These are phyloP conservation scores for Talaromyces atroroseus DNA, from an alignment of 2,329 filamentous ascomycete species.

Conservation along the genomic window DNA sequence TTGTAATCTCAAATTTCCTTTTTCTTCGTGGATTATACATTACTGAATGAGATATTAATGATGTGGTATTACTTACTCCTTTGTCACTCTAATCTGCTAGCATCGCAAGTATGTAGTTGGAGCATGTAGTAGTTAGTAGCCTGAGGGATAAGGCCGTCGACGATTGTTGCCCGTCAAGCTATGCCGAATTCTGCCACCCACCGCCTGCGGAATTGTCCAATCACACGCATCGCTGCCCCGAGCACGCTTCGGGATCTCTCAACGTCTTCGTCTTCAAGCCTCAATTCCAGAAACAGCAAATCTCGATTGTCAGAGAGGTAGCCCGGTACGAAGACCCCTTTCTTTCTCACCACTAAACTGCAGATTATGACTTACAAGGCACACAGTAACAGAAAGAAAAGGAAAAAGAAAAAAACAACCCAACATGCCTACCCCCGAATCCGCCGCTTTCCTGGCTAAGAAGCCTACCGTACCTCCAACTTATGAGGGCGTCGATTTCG, in stretches of 20 bases:
- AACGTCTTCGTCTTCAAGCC: not conserved
- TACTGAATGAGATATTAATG: not conserved
- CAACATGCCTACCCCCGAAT: slow-evolving; percentile 63
- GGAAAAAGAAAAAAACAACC: slow-evolving; percentile 19
- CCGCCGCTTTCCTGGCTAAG: slow-evolving; percentile 57
- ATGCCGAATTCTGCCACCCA: not conserved
- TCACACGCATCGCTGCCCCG: not conserved
- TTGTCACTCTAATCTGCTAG: no score
- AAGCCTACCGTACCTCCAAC: slow-evolving; percentile 62
- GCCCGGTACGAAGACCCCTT: not conserved
- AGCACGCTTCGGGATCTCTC: not conserved
- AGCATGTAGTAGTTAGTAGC: not conserved
- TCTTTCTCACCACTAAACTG: not conserved
- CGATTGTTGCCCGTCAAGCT: no score
- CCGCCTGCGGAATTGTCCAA: not conserved
- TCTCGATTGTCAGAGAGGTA: not conserved
- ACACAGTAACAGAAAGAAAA: not conserved
- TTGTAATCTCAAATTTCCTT: not conserved
- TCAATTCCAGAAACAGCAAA: not conserved
- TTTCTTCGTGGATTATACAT: not conserved
- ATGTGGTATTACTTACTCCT: not conserved
- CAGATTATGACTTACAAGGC: no score
- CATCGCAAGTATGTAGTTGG: no score
- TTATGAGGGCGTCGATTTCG: slow-evolving; percentile 63
- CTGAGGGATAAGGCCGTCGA: not conserved